Base-by-base conservation (phyloP, 2,329 filamentous ascomycete genomes). In the Chalaropsis thielavioides region DNA sequence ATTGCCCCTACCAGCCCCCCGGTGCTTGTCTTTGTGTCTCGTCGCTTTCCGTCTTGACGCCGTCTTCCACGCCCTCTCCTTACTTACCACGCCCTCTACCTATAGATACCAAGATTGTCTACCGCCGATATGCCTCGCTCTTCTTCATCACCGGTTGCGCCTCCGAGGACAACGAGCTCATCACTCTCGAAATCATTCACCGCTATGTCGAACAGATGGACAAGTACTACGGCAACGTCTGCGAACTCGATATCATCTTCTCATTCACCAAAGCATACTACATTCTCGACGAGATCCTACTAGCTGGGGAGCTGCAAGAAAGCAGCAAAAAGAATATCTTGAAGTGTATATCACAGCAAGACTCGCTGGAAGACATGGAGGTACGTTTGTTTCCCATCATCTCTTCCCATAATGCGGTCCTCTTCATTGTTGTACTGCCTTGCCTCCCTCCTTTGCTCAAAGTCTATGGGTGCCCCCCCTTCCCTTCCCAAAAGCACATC, bases 201-300 rank as follows among this genome's bases (percentile, higher is more conserved):
- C 90, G 94, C 77, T 99, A 99, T 75, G 94, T 99, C 73, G 94
- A 99, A 77, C 94, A 99, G 78, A 99, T 99, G 94, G 94, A 99
- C 82, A 99, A 99, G 76, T 99, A 99, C 80, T 99, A 97, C 76
- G 94, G 94, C 76, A 99, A 99, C 76, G 94, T 99, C 67, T 99
- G 94, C 85, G 94, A 99, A 79, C 84, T 99, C 69, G 92, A 97
- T 76, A 96, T 97, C 77, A 99, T 99, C 76, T 99, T 99, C 83
- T 97, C 96, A 75, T 99, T 99, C 76, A 95, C 96, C 71, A 99
- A 99, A 77, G 94, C 94, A 67, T 99, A 99, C 77, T 99, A 97
- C 77, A 99, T 99, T 70, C 84, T 99, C 59, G 94, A 99, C 74
- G 94, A 99, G 78, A 83, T 99, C 68, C 81, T 99, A 69, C 81